Conservation (phyloP, 495 filamentous ascomycete genomes). For the Physcia stellaris region DNA sequence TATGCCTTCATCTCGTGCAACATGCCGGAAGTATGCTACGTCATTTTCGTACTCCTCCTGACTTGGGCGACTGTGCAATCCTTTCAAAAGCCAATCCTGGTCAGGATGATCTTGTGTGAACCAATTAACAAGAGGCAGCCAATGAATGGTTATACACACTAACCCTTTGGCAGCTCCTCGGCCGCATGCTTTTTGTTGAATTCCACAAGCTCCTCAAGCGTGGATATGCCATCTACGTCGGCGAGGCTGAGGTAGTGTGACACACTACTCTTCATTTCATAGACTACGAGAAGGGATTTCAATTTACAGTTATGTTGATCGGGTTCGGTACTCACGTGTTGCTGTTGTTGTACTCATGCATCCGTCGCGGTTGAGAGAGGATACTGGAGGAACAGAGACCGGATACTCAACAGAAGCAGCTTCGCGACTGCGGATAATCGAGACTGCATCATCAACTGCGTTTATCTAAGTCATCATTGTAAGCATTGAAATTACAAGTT, state of each 20-base stretch:
- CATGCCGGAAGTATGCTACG: constrained; percentile 7
- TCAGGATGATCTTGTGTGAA: constrained; percentile 11
- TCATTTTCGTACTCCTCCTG: constrained; percentile 10
- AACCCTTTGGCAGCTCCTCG: constrained; percentile 15
- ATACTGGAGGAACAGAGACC: constrained; percentile 1
- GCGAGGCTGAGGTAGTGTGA: constrained; percentile 12
- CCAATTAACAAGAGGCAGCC: background rate
- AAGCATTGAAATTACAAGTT: too few species aligned
- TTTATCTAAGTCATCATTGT: too few species aligned
- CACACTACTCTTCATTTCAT: constrained; percentile 10
- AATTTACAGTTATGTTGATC: background rate
- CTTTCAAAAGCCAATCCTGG: constrained; percentile 16
- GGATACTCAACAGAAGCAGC: constrained; percentile 11
- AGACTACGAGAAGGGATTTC: constrained; percentile 1
- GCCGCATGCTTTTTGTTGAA: constrained; percentile 18
- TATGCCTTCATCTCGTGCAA: constrained; percentile 8
- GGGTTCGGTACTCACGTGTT: too few species aligned
- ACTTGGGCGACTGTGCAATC: constrained; percentile 9
- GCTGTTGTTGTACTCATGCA: too few species aligned
- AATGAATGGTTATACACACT: background rate
- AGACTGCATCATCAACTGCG: background rate
- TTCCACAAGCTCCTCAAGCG: constrained; percentile 15
- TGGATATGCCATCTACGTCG: too few species aligned
- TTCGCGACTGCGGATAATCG: constrained; percentile 15
- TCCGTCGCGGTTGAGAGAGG: background rate